Conservation (phyloP, 352 stramenopile species). For the Phytophthora litchii region DNA sequence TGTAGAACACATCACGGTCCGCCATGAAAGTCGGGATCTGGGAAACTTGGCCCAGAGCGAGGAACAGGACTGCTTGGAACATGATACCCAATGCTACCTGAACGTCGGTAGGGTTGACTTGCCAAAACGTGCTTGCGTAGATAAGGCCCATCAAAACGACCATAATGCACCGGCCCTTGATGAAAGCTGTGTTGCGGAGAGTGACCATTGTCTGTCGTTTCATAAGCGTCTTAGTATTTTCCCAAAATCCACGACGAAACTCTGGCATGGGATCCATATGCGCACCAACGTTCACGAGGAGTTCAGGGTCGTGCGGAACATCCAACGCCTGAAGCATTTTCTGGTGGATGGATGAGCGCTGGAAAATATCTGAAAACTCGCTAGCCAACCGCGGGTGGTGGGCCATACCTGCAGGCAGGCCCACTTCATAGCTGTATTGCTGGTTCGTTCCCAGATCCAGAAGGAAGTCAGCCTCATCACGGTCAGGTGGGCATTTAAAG, state of each 20-base stretch:
- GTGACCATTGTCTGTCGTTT: conserved; percentile 51
- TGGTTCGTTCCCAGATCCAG: conserved; percentile 46
- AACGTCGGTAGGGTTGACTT: conserved; percentile 35
- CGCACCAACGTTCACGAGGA: conserved; percentile 20
- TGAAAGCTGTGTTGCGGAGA: conserved; percentile 39
- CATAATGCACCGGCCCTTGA: conserved; percentile 41
- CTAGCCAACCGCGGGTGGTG: conserved; percentile 24
- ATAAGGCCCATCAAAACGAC: conserved; percentile 48
- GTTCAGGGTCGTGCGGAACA: conserved; percentile 12
- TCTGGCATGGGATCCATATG: conserved; percentile 39
- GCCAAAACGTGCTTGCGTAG: conserved; percentile 42
- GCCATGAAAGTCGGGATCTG: conserved; percentile 41
- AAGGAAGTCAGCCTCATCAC: conserved; percentile 48
- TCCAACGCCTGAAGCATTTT: conserved; percentile 25
- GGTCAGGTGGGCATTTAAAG: conserved; percentile 38
- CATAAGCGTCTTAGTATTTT: conserved; percentile 35
- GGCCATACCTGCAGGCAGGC: neutral
- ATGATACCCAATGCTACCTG: conserved; percentile 61
- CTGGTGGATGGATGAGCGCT: conserved; percentile 19
- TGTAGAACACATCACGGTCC: conserved; percentile 55
- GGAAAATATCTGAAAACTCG: conserved; percentile 43
- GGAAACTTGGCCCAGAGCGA: conserved; percentile 62
- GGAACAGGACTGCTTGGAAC: conserved; percentile 74
- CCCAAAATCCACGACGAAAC: conserved; percentile 33
- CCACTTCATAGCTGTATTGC: conserved; percentile 39